These are phyloP conservation scores for Schizothecium vesticola DNA, from an alignment of 495 filamentous ascomycete species.

Conservation along the genomic window DNA sequence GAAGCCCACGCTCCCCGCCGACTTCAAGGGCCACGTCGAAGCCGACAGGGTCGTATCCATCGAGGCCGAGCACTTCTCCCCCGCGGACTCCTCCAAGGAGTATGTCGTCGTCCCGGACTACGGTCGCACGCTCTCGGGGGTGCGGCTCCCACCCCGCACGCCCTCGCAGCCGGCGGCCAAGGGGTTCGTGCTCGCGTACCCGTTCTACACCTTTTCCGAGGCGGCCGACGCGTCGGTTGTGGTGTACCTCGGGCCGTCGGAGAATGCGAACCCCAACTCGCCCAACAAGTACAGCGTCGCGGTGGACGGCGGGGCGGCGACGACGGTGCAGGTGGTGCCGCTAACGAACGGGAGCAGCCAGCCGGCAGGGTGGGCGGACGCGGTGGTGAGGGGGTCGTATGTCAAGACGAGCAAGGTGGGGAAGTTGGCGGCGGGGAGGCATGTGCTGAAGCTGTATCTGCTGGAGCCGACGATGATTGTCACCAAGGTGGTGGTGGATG, in stretches of 20 bases:
- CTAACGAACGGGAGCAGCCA: constrained; percentile 34
- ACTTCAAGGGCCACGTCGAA: constrained; percentile 57
- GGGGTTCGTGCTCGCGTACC: constrained; percentile 50
- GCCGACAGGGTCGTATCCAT: constrained; percentile 47
- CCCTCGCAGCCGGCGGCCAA: constrained; percentile 34
- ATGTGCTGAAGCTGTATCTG: constrained; percentile 49
- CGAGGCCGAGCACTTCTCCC: constrained; percentile 50
- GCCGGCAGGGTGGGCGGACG: constrained; percentile 48
- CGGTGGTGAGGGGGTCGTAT: constrained; percentile 50
- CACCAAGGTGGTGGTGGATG: constrained; percentile 55
- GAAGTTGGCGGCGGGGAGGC: constrained; percentile 34
- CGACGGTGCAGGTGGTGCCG: constrained; percentile 45
- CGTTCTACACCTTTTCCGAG: constrained; percentile 51
- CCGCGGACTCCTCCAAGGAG: constrained; percentile 24
- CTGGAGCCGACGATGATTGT: constrained; percentile 54
- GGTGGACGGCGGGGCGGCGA: constrained; percentile 41
- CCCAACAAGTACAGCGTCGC: constrained; percentile 51
- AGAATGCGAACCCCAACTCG: constrained; percentile 47
- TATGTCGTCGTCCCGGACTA: constrained; percentile 44
- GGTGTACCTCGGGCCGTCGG: constrained; percentile 48
- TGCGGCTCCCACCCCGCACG: constrained; percentile 44
- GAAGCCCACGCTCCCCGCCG: constrained; percentile 39
- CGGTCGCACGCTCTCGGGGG: constrained; percentile 50
- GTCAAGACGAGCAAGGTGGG: constrained; percentile 42
- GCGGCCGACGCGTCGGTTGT: constrained; percentile 43